Base-by-base conservation (phyloP, 192 early-diverging fungal species). In the Backusella tuberculispora region DNA sequence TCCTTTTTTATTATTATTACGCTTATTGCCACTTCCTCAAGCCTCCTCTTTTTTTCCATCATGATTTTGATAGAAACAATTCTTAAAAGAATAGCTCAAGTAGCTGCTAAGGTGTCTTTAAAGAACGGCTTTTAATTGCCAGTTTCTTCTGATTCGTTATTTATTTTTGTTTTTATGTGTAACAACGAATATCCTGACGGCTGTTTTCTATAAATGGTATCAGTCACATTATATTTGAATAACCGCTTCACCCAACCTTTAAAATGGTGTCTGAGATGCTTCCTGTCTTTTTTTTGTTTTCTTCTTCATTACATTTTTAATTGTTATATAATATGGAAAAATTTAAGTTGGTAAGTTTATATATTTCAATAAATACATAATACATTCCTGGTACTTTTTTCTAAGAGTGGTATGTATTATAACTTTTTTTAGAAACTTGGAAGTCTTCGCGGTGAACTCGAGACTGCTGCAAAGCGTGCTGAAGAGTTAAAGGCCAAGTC, bases 391-490 rank as follows among this genome's bases (percentile, higher is more conserved):
- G 7, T 24, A 3, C 3, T 21, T 56, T 4, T 56, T n/a, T 26
- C 12, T 24, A 56, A 10, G 7, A 24, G 7, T 24, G 19, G 21
- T 12, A 56, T 56, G 19, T 56, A 56, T 56, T 56, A 24, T 56
- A 46, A 13, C 17, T 6, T 47, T 43, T 48, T 42, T 14, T 83
- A 92, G 92, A 92, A 90, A 87, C 80, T 94, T 64, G 78, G 76
- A 44, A 68, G 34, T 21, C 84, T 91, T 68, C 90, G 90, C 48
- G 81, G 85, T 71, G 92, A 93, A 79, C 76, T 88, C 66, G 92
- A 94, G 53, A 85, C 82, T 29, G 85, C 87, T 63, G 74, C 70
- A 66, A 85, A 81, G 71, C 89, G 89, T 50, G 88, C 89, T 29
- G 90, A 91, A 38, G 77, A 83, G 26, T 81, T 87, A 43, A 88